Conservation (phyloP, 2,329 filamentous ascomycete genomes). For the Endoconidiophora polonica region DNA sequence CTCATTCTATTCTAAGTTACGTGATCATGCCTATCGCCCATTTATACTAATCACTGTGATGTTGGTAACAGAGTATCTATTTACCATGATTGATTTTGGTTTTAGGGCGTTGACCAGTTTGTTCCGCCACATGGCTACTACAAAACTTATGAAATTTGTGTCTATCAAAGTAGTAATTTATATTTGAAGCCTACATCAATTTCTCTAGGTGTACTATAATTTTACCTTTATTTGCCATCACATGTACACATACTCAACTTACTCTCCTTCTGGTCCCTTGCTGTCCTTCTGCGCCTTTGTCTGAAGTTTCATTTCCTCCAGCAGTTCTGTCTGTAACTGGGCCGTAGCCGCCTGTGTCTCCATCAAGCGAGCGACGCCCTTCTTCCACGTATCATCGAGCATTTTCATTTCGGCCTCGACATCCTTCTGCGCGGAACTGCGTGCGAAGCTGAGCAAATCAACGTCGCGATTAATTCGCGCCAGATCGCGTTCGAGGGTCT, state of each 20-base stretch:
- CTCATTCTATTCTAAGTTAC: too few species aligned
- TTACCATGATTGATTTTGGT: too few species aligned
- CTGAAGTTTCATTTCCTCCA: constrained; percentile 38
- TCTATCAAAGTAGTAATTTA: too few species aligned
- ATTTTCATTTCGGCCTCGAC: constrained; percentile 55
- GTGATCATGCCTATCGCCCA: too few species aligned
- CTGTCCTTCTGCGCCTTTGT: background rate
- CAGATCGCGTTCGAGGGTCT: constrained; percentile 57
- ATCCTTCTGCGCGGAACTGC: constrained; percentile 53
- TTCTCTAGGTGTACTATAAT: background rate
- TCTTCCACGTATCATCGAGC: constrained; percentile 64
- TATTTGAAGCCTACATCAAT: too few species aligned
- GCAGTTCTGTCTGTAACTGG: constrained; percentile 46
- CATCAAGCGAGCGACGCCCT: constrained; percentile 59
- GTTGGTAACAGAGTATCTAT: too few species aligned
- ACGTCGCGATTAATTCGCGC: constrained; percentile 49
- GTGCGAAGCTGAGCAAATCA: constrained; percentile 54
- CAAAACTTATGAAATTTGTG: too few species aligned
- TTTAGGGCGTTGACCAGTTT: too few species aligned
- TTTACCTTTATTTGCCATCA: background rate
- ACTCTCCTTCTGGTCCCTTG: background rate
- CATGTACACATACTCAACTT: background rate
- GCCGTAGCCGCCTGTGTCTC: constrained; percentile 80
- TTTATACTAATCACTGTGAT: too few species aligned
- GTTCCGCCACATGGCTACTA: too few species aligned